Percentiles rank a stretch among this genome's conserved stretches.
Conservation (phyloP, 371 early-diverging fungal species). For the Conidiobolus incongruus region DNA sequence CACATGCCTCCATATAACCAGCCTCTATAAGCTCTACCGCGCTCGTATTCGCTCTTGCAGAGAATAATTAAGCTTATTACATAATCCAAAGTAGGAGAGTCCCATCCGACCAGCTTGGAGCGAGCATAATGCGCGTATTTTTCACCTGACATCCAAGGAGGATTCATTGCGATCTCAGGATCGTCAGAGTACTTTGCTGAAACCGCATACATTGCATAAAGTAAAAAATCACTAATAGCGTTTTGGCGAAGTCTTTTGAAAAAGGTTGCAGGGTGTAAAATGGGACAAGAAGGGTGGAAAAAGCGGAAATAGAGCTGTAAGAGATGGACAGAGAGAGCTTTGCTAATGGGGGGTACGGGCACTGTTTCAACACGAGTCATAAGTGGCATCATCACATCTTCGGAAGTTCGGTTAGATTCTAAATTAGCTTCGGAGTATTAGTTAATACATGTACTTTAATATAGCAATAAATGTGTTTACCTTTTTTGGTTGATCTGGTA, state of each 20-base stretch:
- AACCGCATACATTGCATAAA: slow-evolving; percentile 13
- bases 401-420: no score
- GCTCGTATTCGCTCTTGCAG: not conserved
- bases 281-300: slow-evolving; percentile 22
- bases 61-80: not conserved
- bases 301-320: slow-evolving; percentile 24
- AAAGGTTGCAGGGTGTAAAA: slow-evolving; percentile 19
- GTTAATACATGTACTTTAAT: no score
- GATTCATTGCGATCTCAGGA: slow-evolving; percentile 9
- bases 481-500: no score
- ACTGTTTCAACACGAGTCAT: no score
- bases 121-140: slow-evolving; percentile 8
- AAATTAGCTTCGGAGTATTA: no score
- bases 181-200: slow-evolving; percentile 12
- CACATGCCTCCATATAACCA: slow-evolving; percentile 1
- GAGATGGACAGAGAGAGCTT: slow-evolving; percentile 24
- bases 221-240: slow-evolving; percentile 9
- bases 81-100: not conserved
- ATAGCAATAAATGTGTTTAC: no score
- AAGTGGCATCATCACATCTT: no score
- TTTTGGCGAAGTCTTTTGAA: slow-evolving; percentile 11
- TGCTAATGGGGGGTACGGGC: slow-evolving; percentile 10
- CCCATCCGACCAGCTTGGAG: not conserved
- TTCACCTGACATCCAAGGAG: slow-evolving; percentile 10
- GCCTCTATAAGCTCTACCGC: not conserved